Percentiles rank a stretch among this genome's conserved stretches.
Evolutionary conservation across 2,329 filamentous ascomycete species (phyloP).

Genomic region (Xylariales sp.): DNA sequence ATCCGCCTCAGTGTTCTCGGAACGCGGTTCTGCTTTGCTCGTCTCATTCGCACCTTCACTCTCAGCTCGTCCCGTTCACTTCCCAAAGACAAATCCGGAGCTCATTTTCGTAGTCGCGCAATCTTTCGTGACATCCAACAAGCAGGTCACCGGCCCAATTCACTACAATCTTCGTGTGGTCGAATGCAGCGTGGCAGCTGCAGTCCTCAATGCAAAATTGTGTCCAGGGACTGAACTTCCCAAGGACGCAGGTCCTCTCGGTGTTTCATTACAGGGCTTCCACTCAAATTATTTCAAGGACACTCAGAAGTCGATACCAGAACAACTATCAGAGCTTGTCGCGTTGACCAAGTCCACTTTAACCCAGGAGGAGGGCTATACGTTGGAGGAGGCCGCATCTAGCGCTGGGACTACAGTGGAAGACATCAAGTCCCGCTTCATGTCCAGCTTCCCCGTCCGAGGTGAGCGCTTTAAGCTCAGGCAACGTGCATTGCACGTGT

Average conservation of each 20-base stretch:
- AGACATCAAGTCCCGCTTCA: conserved; percentile 73
- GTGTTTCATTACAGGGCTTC: conserved; percentile 78
- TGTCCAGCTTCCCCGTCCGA: conserved; percentile 83
- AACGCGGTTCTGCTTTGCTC: conserved; percentile 79
- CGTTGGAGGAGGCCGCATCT: conserved; percentile 74
- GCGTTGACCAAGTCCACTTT: conserved; percentile 67
- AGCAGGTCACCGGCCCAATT: conserved; percentile 86
- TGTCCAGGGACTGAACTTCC: conserved; percentile 60
- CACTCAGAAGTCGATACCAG: conserved; percentile 45
- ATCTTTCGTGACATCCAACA: conserved; percentile 89
- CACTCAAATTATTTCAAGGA: conserved; percentile 73
- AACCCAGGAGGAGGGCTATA: conserved; percentile 77
- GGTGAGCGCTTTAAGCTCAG: conserved; percentile 83
- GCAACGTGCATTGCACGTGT: conserved; percentile 86
- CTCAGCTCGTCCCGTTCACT: conserved; percentile 69
- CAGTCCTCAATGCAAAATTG: conserved; percentile 55
- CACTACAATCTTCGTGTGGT: conserved; percentile 97
- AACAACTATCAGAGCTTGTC: conserved; percentile 72
- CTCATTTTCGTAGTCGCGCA: conserved; percentile 92
- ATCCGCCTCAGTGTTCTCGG: conserved; percentile 88
- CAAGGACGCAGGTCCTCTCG: conserved; percentile 75
- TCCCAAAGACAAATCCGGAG: conserved; percentile 77
- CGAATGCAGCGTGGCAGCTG: conserved; percentile 86
- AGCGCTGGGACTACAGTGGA: conserved; percentile 64
- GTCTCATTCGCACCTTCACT: conserved; percentile 84